These are phyloP conservation scores for Mucor indicus DNA, from an alignment of 371 early-diverging fungal species.

Conservation along the genomic window DNA sequence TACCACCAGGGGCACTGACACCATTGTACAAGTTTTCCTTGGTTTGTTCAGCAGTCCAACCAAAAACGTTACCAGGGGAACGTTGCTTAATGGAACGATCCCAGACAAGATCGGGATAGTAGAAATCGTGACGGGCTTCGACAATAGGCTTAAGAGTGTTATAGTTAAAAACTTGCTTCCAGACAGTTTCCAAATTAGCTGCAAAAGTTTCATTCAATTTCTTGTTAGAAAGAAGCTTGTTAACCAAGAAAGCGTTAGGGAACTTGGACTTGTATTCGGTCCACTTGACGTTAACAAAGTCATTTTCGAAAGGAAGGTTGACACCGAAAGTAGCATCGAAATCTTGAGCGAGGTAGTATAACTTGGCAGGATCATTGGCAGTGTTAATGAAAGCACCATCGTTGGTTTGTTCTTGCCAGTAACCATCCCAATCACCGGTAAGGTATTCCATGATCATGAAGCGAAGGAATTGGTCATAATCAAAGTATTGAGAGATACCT, in stretches of 20 bases:
- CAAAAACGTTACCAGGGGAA: slow-evolving; percentile 54
- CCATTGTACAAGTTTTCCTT: slow-evolving; percentile 38
- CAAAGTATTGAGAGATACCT: slow-evolving; percentile 34
- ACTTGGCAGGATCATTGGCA: slow-evolving; percentile 22
- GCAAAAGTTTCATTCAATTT: slow-evolving; percentile 33
- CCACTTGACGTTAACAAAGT: slow-evolving; percentile 35
- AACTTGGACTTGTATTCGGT: slow-evolving; percentile 28
- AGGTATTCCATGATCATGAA: slow-evolving; percentile 60
- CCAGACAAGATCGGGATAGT: slow-evolving; percentile 51
- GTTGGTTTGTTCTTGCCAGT: slow-evolving; percentile 57
- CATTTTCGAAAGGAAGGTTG: slow-evolving; percentile 38
- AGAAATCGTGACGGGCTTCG: slow-evolving; percentile 45
- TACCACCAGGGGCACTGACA: slow-evolving; percentile 30
- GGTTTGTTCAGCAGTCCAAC: slow-evolving; percentile 46
- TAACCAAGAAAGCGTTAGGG: slow-evolving; percentile 48
- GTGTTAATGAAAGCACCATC: slow-evolving; percentile 55
- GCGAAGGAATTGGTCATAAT: slow-evolving; percentile 48
- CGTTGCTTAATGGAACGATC: slow-evolving; percentile 52
- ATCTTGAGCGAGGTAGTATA: slow-evolving; percentile 53
- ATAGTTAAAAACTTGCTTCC: slow-evolving; percentile 46
- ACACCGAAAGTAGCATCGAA: slow-evolving; percentile 61
- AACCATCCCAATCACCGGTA: slow-evolving; percentile 58
- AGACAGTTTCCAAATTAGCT: slow-evolving; percentile 42
- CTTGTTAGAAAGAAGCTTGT: slow-evolving; percentile 46
- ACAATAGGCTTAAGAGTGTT: slow-evolving; percentile 42